These are phyloP conservation scores for Ilex aquifolium DNA, from an alignment of 257 asterid species.

Conservation along the genomic window DNA sequence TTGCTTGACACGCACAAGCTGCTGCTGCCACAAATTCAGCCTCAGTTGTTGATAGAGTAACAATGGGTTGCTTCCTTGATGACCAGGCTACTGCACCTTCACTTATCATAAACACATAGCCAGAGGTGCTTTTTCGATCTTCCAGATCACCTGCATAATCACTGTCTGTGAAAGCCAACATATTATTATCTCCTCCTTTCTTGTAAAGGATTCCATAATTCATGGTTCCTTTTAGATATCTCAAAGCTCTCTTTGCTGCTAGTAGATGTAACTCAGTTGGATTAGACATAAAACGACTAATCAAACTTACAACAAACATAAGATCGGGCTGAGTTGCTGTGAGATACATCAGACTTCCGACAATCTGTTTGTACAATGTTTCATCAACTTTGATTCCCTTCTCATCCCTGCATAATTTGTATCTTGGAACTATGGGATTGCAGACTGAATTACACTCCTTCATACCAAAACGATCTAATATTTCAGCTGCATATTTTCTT, in stretches of 20 bases:
- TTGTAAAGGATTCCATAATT: not conserved
- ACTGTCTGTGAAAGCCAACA: not conserved
- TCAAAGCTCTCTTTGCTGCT: not conserved
- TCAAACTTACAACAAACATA: not conserved
- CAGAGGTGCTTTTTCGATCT: not conserved
- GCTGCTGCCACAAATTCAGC: too few relatives aligned
- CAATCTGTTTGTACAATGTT: not conserved
- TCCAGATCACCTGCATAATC: not conserved
- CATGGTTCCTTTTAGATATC: not conserved
- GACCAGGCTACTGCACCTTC: not conserved
- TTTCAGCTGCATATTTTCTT: constrained; percentile 2
- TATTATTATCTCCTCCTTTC: not conserved
- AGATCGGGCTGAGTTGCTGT: not conserved
- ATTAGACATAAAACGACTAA: not conserved
- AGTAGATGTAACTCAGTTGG: constrained; percentile 2
- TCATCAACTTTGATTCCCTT: not conserved
- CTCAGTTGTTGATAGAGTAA: too few relatives aligned
- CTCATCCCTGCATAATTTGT: not conserved
- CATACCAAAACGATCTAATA: constrained; percentile 2
- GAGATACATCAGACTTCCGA: not conserved
- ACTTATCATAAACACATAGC: not conserved
- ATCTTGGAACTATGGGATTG: not conserved
- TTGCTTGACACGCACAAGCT: too few relatives aligned
- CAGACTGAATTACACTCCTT: not conserved
- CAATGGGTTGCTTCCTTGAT: too few relatives aligned